These are phyloP conservation scores for Gnetum montanum DNA, from an alignment of 75 land plant species.

Conservation along the genomic window DNA sequence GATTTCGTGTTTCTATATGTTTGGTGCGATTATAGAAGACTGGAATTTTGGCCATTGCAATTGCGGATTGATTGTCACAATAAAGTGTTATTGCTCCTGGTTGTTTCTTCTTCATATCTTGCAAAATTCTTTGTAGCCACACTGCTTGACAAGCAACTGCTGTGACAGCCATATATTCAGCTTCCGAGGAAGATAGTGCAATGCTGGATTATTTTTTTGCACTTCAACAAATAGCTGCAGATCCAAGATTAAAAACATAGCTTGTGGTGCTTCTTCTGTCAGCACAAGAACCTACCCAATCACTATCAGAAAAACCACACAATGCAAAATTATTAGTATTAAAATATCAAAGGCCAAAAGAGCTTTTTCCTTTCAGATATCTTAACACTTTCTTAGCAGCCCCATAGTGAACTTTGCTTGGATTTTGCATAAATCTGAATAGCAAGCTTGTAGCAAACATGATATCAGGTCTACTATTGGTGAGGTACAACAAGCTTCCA, in stretches of 20 bases:
- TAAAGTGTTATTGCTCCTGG: background rate
- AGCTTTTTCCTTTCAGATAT: background rate
- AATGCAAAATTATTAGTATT: background rate
- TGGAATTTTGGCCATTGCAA: background rate
- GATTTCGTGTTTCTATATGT: background rate
- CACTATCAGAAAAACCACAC: background rate
- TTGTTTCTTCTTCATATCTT: background rate
- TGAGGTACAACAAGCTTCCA: background rate
- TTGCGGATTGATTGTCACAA: background rate
- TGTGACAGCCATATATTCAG: background rate
- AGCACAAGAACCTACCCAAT: background rate
- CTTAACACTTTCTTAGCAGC: background rate
- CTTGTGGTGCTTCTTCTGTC: background rate
- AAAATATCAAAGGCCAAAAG: background rate
- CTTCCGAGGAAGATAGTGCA: background rate
- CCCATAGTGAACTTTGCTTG: background rate
- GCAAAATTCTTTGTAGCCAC: background rate
- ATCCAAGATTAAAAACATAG: background rate
- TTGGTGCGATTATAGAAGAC: background rate
- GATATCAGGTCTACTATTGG: background rate
- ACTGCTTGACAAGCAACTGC: background rate
- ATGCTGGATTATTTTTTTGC: background rate
- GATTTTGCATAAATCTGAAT: background rate
- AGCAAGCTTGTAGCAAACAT: background rate
- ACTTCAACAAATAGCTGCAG: background rate